phyloP scores from a whole-genome alignment of 768 basidiomycete species.

The Boletellus emodensis region DNA sequence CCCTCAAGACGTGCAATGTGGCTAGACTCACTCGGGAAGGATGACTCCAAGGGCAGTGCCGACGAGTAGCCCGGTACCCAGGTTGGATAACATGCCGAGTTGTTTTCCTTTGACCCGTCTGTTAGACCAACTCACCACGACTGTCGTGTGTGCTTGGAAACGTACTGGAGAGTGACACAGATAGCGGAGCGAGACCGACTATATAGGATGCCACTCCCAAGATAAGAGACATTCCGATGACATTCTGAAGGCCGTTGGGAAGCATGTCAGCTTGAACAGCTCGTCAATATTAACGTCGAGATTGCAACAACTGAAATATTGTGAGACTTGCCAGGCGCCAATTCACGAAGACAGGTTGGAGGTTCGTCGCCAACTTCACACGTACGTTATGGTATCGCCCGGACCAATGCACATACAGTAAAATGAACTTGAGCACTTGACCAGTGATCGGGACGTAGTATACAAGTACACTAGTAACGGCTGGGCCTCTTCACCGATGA shows the following conservation, averaged over 20 bases:
- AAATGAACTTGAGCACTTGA: too few relatives aligned
- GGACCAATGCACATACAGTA: too few relatives aligned
- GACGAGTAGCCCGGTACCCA: constrained; percentile 81
- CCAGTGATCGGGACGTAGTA: too few relatives aligned
- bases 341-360: background rate
- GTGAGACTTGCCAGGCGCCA: background rate
- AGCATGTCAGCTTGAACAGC: constrained; percentile 14
- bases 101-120: constrained; percentile 42
- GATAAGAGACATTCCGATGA: constrained; percentile 48
- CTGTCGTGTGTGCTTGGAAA: constrained; percentile 5
- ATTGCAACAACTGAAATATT: background rate
- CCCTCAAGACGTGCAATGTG: background rate
- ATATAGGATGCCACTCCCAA: constrained; percentile 63
- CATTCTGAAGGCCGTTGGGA: constrained; percentile 19
- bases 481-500: too few relatives aligned
- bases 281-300: background rate
- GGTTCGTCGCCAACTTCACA: background rate
- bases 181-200: constrained; percentile 72
- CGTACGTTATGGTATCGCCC: background rate
- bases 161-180: constrained; percentile 65
- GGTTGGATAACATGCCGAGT: constrained; percentile 44
- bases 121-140: constrained; percentile 1
- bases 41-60: constrained; percentile 90
- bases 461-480: too few relatives aligned
- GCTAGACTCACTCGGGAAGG: constrained; percentile 80